Conservation (phyloP, 2,329 filamentous ascomycete genomes). For the Epicoccum nigrum region DNA sequence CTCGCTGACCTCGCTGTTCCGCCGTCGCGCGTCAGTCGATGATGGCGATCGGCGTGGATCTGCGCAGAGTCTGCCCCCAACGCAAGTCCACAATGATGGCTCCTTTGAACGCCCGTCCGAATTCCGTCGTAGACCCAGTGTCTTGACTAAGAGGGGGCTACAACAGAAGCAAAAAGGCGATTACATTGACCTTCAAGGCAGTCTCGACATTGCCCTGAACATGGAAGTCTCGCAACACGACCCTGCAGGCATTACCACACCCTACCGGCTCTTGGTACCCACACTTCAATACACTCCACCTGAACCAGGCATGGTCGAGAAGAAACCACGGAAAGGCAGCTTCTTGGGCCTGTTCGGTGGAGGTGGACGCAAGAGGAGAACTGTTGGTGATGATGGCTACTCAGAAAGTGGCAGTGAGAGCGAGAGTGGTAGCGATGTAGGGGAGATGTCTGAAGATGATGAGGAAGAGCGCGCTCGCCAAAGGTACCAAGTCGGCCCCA, state of each 20-base stretch:
- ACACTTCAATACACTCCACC: slow-evolving; percentile 61
- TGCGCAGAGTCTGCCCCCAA: slow-evolving; percentile 31
- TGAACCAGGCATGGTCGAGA: slow-evolving; percentile 23
- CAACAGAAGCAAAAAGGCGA: slow-evolving; percentile 39
- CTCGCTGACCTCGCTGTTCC: slow-evolving; percentile 44
- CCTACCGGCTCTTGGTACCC: slow-evolving; percentile 86
- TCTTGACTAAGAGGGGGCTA: slow-evolving; percentile 49
- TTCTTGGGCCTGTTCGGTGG: slow-evolving; percentile 37
- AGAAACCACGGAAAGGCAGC: slow-evolving; percentile 36
- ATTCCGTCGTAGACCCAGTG: slow-evolving; percentile 54
- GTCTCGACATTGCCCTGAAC: slow-evolving; percentile 85
- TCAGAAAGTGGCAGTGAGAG: slow-evolving; percentile 35
- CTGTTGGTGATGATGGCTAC: slow-evolving; percentile 44
- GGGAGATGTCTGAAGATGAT: slow-evolving; percentile 36
- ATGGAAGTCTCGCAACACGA: slow-evolving; percentile 87
- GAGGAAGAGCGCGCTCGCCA: slow-evolving; percentile 39
- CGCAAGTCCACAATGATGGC: slow-evolving; percentile 17
- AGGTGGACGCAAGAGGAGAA: slow-evolving; percentile 25
- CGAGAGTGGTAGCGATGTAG: slow-evolving; percentile 34
- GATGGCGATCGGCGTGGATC: slow-evolving; percentile 31
- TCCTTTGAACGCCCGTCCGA: slow-evolving; percentile 43
- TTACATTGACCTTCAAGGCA: slow-evolving; percentile 77
- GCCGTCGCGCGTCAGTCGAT: slow-evolving; percentile 42
- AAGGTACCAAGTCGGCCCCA: slow-evolving; percentile 45
- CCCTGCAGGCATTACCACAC: slow-evolving; percentile 83